Percentiles rank a stretch among this genome's conserved stretches.
Evolutionary conservation across 2,329 filamentous ascomycete genomes (phyloP).

Genomic region (Trichoderma atrobrunneum): DNA sequence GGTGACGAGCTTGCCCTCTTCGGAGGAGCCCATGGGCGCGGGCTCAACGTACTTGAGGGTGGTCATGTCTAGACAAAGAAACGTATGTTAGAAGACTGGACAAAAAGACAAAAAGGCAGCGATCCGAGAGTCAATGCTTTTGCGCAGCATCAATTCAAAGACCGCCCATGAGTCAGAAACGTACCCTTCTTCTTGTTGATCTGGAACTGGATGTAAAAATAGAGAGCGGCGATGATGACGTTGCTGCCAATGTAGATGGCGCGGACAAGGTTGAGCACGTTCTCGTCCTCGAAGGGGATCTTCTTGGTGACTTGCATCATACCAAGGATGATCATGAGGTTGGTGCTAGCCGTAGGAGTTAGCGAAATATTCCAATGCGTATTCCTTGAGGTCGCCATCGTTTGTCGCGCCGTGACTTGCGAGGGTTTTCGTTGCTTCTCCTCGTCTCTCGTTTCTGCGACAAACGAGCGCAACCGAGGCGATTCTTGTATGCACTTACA

Average conservation of each 20-base stretch:
- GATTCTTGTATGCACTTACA: slow-evolving; percentile 48
- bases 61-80: slow-evolving; percentile 68
- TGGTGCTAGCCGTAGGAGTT: slow-evolving; percentile 58
- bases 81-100: not conserved
- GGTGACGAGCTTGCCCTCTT: slow-evolving; percentile 93
- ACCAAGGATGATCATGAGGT: slow-evolving; percentile 89
- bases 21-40: slow-evolving; percentile 84
- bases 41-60: slow-evolving; percentile 99
- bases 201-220: slow-evolving; percentile 77
- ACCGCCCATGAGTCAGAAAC: slow-evolving; percentile 34
- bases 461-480: not conserved
- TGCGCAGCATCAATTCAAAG: not conserved
- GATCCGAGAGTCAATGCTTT: slow-evolving; percentile 14
- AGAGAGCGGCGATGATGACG: slow-evolving; percentile 78
- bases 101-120: not conserved
- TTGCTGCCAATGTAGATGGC: slow-evolving; percentile 60
- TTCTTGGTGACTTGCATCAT: slow-evolving; percentile 99
- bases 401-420: not conserved
- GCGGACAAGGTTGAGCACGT: slow-evolving; percentile 55
- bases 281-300: slow-evolving; percentile 85
- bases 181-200: slow-evolving; percentile 98
- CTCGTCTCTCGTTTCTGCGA: not conserved
- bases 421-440: not conserved
- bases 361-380: slow-evolving; percentile 19
- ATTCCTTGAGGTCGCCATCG: slow-evolving; percentile 8